Evolutionary conservation across 2,329 filamentous ascomycete species (phyloP).

Genomic region (Amylocarpus encephaloides): DNA sequence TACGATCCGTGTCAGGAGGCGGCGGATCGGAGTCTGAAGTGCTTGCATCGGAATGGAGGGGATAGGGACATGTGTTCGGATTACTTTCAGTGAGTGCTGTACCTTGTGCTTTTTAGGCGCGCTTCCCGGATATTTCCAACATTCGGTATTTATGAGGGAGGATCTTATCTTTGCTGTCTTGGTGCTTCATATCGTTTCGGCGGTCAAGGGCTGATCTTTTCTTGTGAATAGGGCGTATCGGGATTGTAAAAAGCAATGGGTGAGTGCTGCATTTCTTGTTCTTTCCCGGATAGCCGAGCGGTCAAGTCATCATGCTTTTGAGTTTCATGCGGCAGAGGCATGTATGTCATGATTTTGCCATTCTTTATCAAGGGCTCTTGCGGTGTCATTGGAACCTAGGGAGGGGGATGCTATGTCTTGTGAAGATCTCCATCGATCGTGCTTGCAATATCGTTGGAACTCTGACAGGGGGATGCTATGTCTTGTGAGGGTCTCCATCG

Average conservation of each 20-base stretch:
- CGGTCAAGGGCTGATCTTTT: conserved; percentile 1
- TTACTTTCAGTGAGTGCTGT: conserved; percentile 84
- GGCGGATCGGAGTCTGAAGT: conserved; percentile 76
- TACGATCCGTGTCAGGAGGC: conserved; percentile 95
- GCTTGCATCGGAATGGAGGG: conserved; percentile 79
- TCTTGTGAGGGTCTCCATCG: too few species aligned
- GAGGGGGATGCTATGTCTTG: too few species aligned
- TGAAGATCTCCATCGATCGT: too few species aligned
- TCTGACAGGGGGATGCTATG: too few species aligned
- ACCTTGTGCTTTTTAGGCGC: neutral
- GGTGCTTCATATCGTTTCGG: neutral
- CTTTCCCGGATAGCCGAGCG: neutral
- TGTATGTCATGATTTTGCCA: too few species aligned
- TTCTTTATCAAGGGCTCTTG: too few species aligned
- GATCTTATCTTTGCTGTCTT: neutral
- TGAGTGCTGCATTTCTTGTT: conserved; percentile 38
- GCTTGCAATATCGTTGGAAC: too few species aligned
- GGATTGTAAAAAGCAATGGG: conserved; percentile 93
- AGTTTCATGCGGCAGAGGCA: neutral
- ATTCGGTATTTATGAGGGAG: too few species aligned
- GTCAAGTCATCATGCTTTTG: neutral
- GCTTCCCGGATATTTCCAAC: too few species aligned
- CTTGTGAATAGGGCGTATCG: conserved; percentile 67
- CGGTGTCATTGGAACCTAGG: neutral
- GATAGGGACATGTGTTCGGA: conserved; percentile 87